phyloP scores from a whole-genome alignment of 1,284 basidiomycete genomes.

The Ganoderma lucidum region DNA sequence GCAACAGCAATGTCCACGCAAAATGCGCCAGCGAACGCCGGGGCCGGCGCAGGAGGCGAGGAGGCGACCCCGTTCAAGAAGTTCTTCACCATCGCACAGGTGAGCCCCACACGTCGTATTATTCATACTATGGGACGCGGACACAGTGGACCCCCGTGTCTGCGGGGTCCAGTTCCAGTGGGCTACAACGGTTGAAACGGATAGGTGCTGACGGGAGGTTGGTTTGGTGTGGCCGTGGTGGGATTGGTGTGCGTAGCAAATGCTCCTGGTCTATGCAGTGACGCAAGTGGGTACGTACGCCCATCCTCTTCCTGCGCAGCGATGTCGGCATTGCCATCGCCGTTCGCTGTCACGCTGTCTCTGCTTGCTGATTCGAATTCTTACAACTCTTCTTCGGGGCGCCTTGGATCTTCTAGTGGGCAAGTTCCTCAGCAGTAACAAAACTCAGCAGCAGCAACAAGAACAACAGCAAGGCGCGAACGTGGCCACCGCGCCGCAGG shows the following conservation, averaged over 20 bases:
- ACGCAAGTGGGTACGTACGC: slow-evolving; percentile 64
- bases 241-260: slow-evolving; percentile 57
- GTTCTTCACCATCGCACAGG: slow-evolving; percentile 56
- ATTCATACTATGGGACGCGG: slow-evolving; percentile 1
- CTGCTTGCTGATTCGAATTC: slow-evolving; percentile 16
- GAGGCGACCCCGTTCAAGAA: slow-evolving; percentile 41
- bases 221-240: neutral
- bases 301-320: slow-evolving; percentile 5
- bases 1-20: slow-evolving; percentile 35
- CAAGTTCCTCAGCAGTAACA: slow-evolving; percentile 14
- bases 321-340: neutral
- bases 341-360: neutral
- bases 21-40: slow-evolving; percentile 34
- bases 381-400: slow-evolving; percentile 3
- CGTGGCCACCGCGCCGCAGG: slow-evolving; percentile 34
- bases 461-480: slow-evolving; percentile 41
- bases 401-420: slow-evolving; percentile 9
- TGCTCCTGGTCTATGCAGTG: slow-evolving; percentile 66
- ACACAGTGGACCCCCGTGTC: neutral
- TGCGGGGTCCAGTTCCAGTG: neutral
- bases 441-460: slow-evolving; percentile 29
- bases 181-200: neutral
- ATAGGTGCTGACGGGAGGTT: slow-evolving; percentile 15
- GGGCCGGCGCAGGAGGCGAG: slow-evolving; percentile 25
- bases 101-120: slow-evolving; percentile 36